These are phyloP conservation scores for Comarum palustre DNA, from an alignment of 306 rosid genomes.

Conservation along the genomic window DNA sequence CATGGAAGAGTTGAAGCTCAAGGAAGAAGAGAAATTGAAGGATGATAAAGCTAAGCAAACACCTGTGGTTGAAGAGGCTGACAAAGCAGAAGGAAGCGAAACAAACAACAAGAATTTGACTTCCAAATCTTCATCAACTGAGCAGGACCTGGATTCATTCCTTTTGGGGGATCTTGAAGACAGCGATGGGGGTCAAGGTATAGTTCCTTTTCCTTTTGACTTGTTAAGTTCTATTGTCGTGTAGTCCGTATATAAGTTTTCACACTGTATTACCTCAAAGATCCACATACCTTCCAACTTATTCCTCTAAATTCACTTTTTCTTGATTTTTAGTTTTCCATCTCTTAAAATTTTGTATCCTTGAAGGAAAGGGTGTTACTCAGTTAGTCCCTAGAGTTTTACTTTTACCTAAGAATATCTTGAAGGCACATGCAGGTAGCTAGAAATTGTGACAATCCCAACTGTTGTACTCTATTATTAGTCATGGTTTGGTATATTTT, in stretches of 20 bases:
- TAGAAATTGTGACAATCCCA: slow-evolving; percentile 2
- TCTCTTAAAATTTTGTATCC: neutral
- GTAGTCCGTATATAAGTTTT: neutral
- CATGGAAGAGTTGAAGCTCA: slow-evolving; percentile 73
- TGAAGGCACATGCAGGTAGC: neutral
- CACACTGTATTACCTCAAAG: neutral
- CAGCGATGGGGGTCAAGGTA: slow-evolving; percentile 86
- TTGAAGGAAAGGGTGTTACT: neutral
- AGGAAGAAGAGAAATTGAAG: slow-evolving; percentile 54
- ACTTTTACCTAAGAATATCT: neutral
- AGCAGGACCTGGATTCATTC: slow-evolving; percentile 84
- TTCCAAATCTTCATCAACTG: slow-evolving; percentile 64
- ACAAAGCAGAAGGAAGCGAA: slow-evolving; percentile 50
- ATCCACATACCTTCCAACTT: slow-evolving; percentile 1
- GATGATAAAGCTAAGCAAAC: slow-evolving; percentile 45
- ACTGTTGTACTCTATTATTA: neutral
- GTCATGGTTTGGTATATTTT: neutral
- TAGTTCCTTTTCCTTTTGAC: slow-evolving; percentile 15
- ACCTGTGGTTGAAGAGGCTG: slow-evolving; percentile 43
- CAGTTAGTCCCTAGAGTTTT: neutral
- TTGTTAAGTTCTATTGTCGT: neutral
- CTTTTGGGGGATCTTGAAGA: slow-evolving; percentile 98
- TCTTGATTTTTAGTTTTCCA: neutral
- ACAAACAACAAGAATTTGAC: slow-evolving; percentile 47
- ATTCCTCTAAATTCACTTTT: neutral